Evolutionary conservation across 106 monocot species (phyloP).

Genomic region (Platanthera guangdongensis): DNA sequence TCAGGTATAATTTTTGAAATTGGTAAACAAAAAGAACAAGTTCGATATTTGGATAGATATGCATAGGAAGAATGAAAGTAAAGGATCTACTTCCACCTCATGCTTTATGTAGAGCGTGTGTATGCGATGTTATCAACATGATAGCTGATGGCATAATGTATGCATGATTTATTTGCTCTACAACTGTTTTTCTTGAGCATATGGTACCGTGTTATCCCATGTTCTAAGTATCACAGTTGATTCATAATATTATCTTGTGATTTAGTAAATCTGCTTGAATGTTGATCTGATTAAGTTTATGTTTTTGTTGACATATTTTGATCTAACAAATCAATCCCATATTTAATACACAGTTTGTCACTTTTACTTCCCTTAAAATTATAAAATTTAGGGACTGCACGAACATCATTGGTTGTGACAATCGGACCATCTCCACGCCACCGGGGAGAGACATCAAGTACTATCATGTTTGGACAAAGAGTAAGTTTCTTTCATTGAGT

Average conservation of each 20-base stretch:
- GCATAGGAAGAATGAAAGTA: too few relatives aligned
- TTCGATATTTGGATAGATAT: too few relatives aligned
- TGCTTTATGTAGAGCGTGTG: too few relatives aligned
- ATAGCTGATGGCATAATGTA: background rate
- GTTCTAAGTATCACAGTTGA: background rate
- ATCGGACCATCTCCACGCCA: conserved; percentile 98
- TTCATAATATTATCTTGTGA: background rate
- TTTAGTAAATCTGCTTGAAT: background rate
- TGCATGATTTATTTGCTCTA: background rate
- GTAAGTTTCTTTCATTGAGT: conserved; percentile 30
- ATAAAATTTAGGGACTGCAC: conserved; percentile 64
- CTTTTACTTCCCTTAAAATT: background rate
- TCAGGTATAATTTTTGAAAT: too few relatives aligned
- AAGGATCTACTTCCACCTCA: too few relatives aligned
- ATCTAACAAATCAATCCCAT: background rate
- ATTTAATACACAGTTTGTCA: background rate
- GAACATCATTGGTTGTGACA: conserved; percentile 93
- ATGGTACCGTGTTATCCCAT: background rate
- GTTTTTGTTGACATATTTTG: background rate
- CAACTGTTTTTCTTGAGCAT: background rate
- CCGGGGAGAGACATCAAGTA: conserved; percentile 95
- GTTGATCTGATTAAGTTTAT: background rate
- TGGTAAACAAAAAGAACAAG: too few relatives aligned
- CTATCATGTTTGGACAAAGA: conserved; percentile 99
- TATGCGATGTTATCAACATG: too few relatives aligned